Evolutionary conservation across 83 land plant species (phyloP), one percentile per base, ranked within the genome.

Genomic region (Larix sibirica): DNA sequence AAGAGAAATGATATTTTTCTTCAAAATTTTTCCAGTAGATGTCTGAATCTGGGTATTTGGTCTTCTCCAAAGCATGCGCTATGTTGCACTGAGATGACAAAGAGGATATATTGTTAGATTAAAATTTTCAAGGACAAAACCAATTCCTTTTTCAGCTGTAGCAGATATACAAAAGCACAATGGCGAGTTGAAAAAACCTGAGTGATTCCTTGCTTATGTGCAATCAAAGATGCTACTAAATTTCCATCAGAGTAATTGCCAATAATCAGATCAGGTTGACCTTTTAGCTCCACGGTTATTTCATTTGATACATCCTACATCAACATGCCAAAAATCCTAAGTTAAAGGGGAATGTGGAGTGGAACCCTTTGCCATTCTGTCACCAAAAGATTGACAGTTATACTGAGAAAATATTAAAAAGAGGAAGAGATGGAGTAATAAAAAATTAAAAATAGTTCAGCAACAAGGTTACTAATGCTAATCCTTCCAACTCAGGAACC

Each of bases 51-150:
- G 94, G 95, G 77, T 93, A 93, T 81, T 93, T 93, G 6, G 95
- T 93, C 83, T 93, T 93, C 90, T 93, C 95, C 87, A 93, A 82
- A 1, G 95, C 94, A 88, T 93, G 95, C 3, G 95, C 95, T 66
- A 93, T 93, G 54, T 82, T 93, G 77, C 95, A 93, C 95, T 93
- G 85, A 9, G 20, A 50, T 23, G 31, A 42, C 17, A 24, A 42
- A 76, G 2, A 76, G 2, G 7, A 16, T n/a, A 64, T 12, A 47
- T 47, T 47, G 8, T 33, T 69, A 36, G 6, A 17, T 36, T 8
- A 4, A 1, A 70, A 18, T 16, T 70, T 70, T 38, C 10, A 42
- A 38, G 47, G 44, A 18, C 13, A 50, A 50, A 50, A 50, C 56
- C 31, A 13, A 2, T 28, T 23, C 24, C 31, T 50, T 50, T 10